Percentiles rank a stretch among this genome's conserved stretches.
Evolutionary conservation across 352 stramenopile species (phyloP).

Genomic region (Plasmopara halstedii): DNA sequence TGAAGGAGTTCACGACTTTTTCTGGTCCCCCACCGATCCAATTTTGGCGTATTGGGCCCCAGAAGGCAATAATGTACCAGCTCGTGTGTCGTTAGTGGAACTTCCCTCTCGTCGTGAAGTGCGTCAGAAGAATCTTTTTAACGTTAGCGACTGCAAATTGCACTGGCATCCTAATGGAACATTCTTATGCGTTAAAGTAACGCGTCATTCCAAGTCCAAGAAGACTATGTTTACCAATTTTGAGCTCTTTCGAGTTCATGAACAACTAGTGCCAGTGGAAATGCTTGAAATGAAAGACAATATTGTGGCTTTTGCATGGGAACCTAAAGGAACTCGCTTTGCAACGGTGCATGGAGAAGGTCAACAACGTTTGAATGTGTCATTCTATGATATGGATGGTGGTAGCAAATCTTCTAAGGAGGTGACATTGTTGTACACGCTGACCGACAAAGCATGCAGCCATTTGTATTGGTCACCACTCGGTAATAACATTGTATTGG

Average conservation of each 20-base stretch:
- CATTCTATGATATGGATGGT: slow-evolving; percentile 95
- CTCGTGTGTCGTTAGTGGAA: slow-evolving; percentile 95
- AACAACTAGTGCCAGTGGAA: slow-evolving; percentile 94
- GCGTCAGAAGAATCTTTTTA: slow-evolving; percentile 98
- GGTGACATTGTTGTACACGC: slow-evolving; percentile 92
- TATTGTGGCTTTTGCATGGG: slow-evolving; percentile 95
- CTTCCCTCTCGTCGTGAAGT: slow-evolving; percentile 92
- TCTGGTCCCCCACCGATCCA: slow-evolving; percentile 95
- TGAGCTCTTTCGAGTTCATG: slow-evolving; percentile 95
- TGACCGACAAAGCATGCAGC: slow-evolving; percentile 94
- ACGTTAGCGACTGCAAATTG: slow-evolving; percentile 92
- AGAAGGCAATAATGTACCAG: slow-evolving; percentile 91
- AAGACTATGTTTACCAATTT: slow-evolving; percentile 99
- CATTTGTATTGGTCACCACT: slow-evolving; percentile 96
- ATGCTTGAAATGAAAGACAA: slow-evolving; percentile 97
- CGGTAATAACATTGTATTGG: slow-evolving; percentile 91
- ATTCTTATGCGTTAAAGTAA: slow-evolving; percentile 88
- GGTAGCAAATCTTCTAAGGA: slow-evolving; percentile 67
- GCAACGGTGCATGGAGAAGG: slow-evolving; percentile 94
- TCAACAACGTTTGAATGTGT: slow-evolving; percentile 88
- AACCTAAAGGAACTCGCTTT: slow-evolving; percentile 95
- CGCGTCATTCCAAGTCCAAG: slow-evolving; percentile 88
- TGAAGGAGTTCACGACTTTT: slow-evolving; percentile 95
- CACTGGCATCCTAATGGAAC: slow-evolving; percentile 96
- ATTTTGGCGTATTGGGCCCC: slow-evolving; percentile 96